Evolutionary conservation across 2,329 filamentous ascomycete species (phyloP), one percentile per base, ranked within the genome.

Genomic region (Rhynchosporium agropyri): DNA sequence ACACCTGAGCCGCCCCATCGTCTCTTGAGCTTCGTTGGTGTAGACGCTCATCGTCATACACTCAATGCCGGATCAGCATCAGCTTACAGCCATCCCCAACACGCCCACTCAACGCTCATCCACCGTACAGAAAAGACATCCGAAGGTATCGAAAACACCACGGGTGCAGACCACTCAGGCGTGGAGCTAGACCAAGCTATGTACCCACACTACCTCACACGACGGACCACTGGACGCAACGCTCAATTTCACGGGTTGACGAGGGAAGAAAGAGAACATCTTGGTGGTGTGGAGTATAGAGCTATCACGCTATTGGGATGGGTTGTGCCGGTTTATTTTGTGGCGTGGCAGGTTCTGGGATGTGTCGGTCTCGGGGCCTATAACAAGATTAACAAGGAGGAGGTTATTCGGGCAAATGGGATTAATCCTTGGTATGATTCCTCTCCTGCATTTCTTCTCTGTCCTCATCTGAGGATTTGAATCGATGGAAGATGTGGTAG

Each of bases 251-350:
- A 82, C 68, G 79, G 81, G 50, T 74, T 88, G 43, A 78, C 77
- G 0, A 77, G 77, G 26, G 78, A 80, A 13, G 83, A 88, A 68
- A 79, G 84, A 42, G 81, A 85, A 58, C 77, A 80, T 33, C 77
- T 89, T 0, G 86, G 87, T 31, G 85, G 86, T 0, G 83, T 81
- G 61, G 87, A 89, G 72, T 88, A 89, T 70, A 80, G 84, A 48
- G 86, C 87, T 15, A 78, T 89, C 26, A 80, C 80, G 54, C 74
- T 89, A 4, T 77, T 90, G 1, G 79, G 84, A 2, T 78, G 83
- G 67, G 71, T 87, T 26, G 85, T 90, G 5, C 85, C 85, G 0
- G 65, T 83, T 5, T 90, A 90, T 71, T 87, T 83, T 31, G 71
- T 83, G 36, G 65, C 78, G 2, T 89, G 83, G 79, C 86, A 89